Conservation (phyloP, 441 rosid species). For the Corymbia citriodora region DNA sequence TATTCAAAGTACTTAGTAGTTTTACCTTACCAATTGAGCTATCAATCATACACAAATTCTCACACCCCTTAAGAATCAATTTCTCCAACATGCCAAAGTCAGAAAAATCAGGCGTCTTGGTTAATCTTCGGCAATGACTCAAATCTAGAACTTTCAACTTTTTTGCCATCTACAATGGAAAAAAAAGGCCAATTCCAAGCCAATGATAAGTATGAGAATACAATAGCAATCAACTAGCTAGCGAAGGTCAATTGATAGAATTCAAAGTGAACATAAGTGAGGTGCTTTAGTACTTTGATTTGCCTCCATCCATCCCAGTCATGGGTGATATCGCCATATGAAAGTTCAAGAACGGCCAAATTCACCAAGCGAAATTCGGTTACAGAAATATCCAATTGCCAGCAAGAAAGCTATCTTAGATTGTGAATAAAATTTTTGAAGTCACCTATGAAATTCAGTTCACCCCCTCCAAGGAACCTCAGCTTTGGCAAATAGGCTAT, state of each 20-base stretch:
- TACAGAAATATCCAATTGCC: rapidly evolving
- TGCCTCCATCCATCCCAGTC: background rate
- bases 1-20: rapidly evolving
- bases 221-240: background rate
- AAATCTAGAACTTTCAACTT: background rate
- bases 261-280: background rate
- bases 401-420: background rate
- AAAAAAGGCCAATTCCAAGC: background rate
- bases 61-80: background rate
- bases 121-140: rapidly evolving
- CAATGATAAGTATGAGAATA: background rate
- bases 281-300: rapidly evolving
- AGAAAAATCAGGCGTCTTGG: background rate
- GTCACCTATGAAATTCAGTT: rapidly evolving
- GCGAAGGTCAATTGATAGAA: background rate
- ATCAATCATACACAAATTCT: rapidly evolving
- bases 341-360: background rate
- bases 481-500: rapidly evolving
- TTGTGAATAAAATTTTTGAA: rapidly evolving
- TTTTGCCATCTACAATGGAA: rapidly evolving
- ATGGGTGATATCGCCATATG: rapidly evolving
- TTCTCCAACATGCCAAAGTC: background rate
- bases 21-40: background rate
- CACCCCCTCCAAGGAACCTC: background rate
- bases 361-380: rapidly evolving